These are phyloP conservation scores for Bisporella sp. DNA, from an alignment of 2,329 filamentous ascomycete species.

Conservation along the genomic window DNA sequence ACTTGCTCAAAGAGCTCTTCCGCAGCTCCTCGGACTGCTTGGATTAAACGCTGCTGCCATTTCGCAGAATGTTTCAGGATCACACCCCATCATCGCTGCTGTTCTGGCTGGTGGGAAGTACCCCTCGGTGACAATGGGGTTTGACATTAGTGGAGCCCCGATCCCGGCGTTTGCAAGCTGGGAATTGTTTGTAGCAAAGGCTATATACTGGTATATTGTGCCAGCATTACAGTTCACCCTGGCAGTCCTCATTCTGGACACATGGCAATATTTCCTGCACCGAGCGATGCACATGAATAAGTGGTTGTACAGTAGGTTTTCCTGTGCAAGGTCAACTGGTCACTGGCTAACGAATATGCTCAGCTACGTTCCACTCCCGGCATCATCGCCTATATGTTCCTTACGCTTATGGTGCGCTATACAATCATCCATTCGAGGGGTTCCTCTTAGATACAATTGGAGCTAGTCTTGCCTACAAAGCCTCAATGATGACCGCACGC, in stretches of 20 bases:
- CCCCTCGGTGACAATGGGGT: slow-evolving; percentile 51
- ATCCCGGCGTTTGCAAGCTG: slow-evolving; percentile 73
- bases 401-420: slow-evolving; percentile 93
- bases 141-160: slow-evolving; percentile 43
- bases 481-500: slow-evolving; percentile 73
- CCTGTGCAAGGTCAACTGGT: background rate
- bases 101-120: slow-evolving; percentile 76
- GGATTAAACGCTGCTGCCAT: slow-evolving; percentile 72
- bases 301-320: slow-evolving; percentile 81
- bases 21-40: slow-evolving; percentile 59
- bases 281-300: slow-evolving; percentile 96
- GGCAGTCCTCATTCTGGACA: slow-evolving; percentile 75
- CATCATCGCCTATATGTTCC: slow-evolving; percentile 97
- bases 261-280: slow-evolving; percentile 98
- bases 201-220: slow-evolving; percentile 72
- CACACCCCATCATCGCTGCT: slow-evolving; percentile 68
- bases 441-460: slow-evolving; percentile 90
- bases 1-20: slow-evolving; percentile 71
- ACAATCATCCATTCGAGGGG: slow-evolving; percentile 93
- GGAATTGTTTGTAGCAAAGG: slow-evolving; percentile 70
- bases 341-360: slow-evolving; percentile 18
- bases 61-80: slow-evolving; percentile 65
- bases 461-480: slow-evolving; percentile 75
- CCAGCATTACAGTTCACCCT: slow-evolving; percentile 71
- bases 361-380: slow-evolving; percentile 84